Conservation (phyloP, 345 rosid species). For the Arabidopsis thaliana region DNA sequence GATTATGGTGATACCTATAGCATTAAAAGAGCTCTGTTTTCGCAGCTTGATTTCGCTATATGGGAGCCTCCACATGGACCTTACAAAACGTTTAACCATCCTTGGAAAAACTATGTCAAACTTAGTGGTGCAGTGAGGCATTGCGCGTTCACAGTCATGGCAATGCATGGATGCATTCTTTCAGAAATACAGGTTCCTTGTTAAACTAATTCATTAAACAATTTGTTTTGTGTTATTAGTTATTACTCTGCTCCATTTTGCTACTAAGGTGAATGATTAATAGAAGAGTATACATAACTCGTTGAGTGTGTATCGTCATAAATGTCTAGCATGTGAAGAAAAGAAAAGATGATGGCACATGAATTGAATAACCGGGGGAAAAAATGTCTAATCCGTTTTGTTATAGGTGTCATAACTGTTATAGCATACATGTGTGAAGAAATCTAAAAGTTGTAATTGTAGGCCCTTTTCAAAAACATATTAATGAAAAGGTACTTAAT, state of each 20-base stretch:
- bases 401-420: no score
- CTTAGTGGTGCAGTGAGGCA: constrained; percentile 80
- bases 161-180: constrained; percentile 84
- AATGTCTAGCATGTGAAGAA: no score
- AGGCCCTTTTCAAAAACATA: no score
- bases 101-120: constrained; percentile 74
- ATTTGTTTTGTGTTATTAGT: neutral
- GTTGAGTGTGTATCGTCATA: no score
- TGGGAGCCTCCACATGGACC: constrained; percentile 96
- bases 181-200: constrained; percentile 74
- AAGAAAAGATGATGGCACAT: no score
- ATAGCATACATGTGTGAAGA: no score
- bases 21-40: neutral
- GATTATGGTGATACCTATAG: neutral
- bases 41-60: constrained; percentile 66
- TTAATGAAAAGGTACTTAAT: no score
- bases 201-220: neutral
- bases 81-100: constrained; percentile 63
- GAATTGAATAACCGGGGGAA: no score
- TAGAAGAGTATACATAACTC: neutral
- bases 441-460: no score
- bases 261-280: neutral
- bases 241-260: neutral
- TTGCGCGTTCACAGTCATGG: constrained; percentile 88
- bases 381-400: no score